Conservation (phyloP, 495 filamentous ascomycete species). For the Hyaloscypha hepaticicola region DNA sequence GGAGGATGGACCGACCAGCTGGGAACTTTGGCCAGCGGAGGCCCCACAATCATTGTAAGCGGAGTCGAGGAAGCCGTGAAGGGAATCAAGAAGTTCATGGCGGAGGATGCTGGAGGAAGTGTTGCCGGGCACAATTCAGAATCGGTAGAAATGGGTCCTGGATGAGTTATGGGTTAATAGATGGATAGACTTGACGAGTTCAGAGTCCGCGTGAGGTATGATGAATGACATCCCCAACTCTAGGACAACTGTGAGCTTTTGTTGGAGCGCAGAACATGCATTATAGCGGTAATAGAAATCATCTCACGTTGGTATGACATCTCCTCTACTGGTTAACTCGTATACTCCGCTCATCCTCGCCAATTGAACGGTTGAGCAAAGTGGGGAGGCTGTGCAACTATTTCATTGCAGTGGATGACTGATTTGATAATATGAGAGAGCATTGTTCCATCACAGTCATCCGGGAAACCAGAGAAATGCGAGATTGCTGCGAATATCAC, state of each 20-base stretch:
- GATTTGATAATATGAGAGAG: too few relatives aligned
- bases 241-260: too few relatives aligned
- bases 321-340: too few relatives aligned
- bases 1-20: slow-evolving; percentile 53
- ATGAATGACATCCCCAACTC: too few relatives aligned
- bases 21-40: slow-evolving; percentile 38
- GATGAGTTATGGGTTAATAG: too few relatives aligned
- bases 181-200: not conserved
- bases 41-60: slow-evolving; percentile 46
- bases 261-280: too few relatives aligned
- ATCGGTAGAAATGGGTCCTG: slow-evolving; percentile 6
- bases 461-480: not conserved
- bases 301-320: too few relatives aligned
- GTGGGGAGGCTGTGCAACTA: not conserved
- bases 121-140: slow-evolving; percentile 6
- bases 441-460: not conserved
- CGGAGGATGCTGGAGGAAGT: slow-evolving; percentile 9
- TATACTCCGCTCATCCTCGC: too few relatives aligned
- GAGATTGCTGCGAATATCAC: not conserved
- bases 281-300: too few relatives aligned
- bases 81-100: slow-evolving; percentile 36
- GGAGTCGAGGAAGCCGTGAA: slow-evolving; percentile 51
- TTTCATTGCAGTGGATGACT: not conserved
- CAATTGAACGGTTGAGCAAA: not conserved
- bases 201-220: not conserved